Conservation (phyloP, 345 rosid species). For the Eucalyptus fibrosa region DNA sequence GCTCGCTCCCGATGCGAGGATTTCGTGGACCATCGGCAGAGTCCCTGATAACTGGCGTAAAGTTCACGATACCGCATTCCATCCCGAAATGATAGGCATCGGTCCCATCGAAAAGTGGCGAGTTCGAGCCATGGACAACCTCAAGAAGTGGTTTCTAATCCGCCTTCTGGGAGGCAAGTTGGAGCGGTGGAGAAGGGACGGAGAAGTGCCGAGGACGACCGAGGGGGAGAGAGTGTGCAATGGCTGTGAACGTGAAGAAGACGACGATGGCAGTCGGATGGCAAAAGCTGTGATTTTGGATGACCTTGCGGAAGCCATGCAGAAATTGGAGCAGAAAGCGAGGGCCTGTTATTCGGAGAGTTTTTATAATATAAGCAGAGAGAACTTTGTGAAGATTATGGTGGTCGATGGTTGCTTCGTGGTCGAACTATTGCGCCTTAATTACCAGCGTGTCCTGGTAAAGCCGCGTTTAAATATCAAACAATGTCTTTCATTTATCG, state of each 20-base stretch:
- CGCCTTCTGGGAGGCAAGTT: neutral
- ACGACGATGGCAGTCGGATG: neutral
- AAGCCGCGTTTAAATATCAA: neutral
- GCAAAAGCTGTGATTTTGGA: neutral
- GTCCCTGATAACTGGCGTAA: neutral
- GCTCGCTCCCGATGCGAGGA: neutral
- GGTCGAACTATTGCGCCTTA: neutral
- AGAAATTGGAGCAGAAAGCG: neutral
- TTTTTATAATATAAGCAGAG: neutral
- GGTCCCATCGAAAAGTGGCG: neutral
- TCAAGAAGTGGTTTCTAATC: neutral
- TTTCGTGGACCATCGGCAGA: neutral
- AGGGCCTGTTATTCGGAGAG: neutral
- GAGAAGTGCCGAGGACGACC: neutral
- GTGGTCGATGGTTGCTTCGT: slow-evolving; percentile 3
- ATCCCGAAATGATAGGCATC: neutral
- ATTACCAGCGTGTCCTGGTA: neutral
- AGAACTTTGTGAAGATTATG: neutral
- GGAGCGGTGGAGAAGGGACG: neutral
- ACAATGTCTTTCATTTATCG: neutral
- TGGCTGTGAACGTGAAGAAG: neutral
- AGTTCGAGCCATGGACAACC: neutral
- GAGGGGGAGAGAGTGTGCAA: neutral
- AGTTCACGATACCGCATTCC: neutral
- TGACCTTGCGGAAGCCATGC: neutral